Evolutionary conservation across 331 rosid species (phyloP).

Genomic region (Acacia concinna): DNA sequence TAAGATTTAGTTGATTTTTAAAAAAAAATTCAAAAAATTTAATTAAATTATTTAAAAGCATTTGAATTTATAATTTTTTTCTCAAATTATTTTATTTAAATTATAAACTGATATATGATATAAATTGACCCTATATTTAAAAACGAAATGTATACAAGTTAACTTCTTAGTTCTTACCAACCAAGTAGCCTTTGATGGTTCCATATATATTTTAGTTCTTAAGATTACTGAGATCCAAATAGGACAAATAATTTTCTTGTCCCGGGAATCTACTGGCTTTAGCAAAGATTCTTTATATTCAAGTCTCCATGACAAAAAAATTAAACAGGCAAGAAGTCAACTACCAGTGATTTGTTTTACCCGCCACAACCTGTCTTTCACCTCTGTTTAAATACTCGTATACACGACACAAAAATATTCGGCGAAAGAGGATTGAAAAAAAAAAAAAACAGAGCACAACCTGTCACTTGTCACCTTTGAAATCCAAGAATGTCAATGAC

Average conservation of each 20-base stretch:
- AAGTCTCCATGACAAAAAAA: neutral
- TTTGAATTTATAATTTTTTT: too few relatives aligned
- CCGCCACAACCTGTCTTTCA: neutral
- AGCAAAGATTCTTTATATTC: neutral
- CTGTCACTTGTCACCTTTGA: neutral
- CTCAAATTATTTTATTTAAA: too few relatives aligned
- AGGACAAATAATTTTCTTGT: neutral
- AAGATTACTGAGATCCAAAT: neutral
- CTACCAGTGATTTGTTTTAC: neutral
- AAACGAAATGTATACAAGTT: too few relatives aligned
- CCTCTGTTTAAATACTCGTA: neutral
- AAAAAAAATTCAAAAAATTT: too few relatives aligned
- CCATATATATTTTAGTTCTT: neutral
- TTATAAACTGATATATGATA: too few relatives aligned
- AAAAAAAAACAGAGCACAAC: neutral
- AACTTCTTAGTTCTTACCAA: too few relatives aligned
- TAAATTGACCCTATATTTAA: too few relatives aligned
- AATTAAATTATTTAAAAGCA: too few relatives aligned
- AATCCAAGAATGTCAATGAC: neutral
- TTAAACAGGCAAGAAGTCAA: neutral
- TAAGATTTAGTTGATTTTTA: too few relatives aligned
- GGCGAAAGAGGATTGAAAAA: too few relatives aligned
- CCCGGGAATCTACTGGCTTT: neutral
- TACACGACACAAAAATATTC: neutral
- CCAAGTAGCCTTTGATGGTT: too few relatives aligned